Evolutionary conservation across 768 basidiomycete species (phyloP).

Genomic region (Gloeophyllum trabeum): DNA sequence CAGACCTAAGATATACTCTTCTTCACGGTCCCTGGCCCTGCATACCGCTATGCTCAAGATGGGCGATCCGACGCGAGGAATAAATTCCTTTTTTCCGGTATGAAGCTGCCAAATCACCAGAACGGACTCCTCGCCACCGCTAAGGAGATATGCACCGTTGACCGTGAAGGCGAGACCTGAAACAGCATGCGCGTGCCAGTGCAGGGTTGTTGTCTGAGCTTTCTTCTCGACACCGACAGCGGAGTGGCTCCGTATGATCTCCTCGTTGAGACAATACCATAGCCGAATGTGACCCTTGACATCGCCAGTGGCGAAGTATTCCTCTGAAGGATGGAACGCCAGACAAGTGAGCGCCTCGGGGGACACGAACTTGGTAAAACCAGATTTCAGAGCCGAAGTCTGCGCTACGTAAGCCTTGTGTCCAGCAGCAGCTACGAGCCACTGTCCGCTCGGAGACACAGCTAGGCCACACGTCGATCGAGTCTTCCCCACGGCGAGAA

Average conservation of each 20-base stretch:
- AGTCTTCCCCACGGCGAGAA: slow-evolving; percentile 55
- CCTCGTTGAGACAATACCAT: slow-evolving; percentile 85
- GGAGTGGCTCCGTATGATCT: slow-evolving; percentile 27
- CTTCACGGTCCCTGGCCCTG: slow-evolving; percentile 40
- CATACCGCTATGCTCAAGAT: slow-evolving; percentile 61
- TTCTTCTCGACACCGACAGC: slow-evolving; percentile 61
- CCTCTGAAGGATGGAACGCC: slow-evolving; percentile 79
- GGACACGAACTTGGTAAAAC: slow-evolving; percentile 77
- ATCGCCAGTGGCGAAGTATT: slow-evolving; percentile 95
- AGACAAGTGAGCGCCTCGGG: slow-evolving; percentile 75
- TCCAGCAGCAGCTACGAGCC: slow-evolving; percentile 66
- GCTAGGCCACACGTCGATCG: slow-evolving; percentile 51
- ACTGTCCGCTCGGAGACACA: slow-evolving; percentile 66
- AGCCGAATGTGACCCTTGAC: slow-evolving; percentile 72
- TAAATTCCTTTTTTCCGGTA: slow-evolving; percentile 80
- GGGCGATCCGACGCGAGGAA: slow-evolving; percentile 85
- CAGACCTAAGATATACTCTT: slow-evolving; percentile 81
- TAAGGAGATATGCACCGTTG: slow-evolving; percentile 87
- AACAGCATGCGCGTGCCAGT: slow-evolving; percentile 97
- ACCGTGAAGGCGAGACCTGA: slow-evolving; percentile 77
- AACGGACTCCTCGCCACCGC: slow-evolving; percentile 92
- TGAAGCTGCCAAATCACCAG: slow-evolving; percentile 96
- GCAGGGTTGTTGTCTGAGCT: slow-evolving; percentile 75
- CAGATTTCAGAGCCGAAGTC: slow-evolving; percentile 41
- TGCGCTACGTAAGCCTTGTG: slow-evolving; percentile 70